Evolutionary conservation across 2,329 filamentous ascomycete genomes (phyloP).

Genomic region (Akanthomyces dipterigenus): DNA sequence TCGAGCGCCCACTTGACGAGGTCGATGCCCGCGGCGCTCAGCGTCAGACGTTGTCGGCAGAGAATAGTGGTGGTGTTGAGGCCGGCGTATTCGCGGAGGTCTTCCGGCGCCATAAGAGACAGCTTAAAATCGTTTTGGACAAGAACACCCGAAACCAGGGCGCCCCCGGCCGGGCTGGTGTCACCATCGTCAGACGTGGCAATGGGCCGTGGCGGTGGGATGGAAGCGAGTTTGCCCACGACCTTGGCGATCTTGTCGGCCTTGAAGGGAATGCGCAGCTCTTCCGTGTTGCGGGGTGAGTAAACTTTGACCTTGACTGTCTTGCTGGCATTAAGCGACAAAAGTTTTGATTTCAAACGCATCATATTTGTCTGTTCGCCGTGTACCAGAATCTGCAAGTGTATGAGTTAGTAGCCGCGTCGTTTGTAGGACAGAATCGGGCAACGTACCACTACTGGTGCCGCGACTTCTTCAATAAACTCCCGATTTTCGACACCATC

Average conservation of each 20-base stretch:
- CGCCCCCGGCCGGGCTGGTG: constrained; percentile 27
- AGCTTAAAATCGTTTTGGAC: constrained; percentile 98
- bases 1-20: constrained; percentile 91
- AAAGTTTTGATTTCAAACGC: constrained; percentile 85
- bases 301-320: constrained; percentile 81
- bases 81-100: constrained; percentile 93
- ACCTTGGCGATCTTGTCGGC: constrained; percentile 95
- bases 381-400: constrained; percentile 72
- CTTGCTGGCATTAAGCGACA: constrained; percentile 84
- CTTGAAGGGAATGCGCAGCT: constrained; percentile 89
- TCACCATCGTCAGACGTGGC: constrained; percentile 21
- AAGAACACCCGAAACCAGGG: constrained; percentile 78
- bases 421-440: background rate
- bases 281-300: constrained; percentile 90
- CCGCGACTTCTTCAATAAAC: constrained; percentile 90
- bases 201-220: constrained; percentile 55
- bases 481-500: constrained; percentile 93
- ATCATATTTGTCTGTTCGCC: constrained; percentile 98
- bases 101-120: constrained; percentile 92
- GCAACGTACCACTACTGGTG: constrained; percentile 81
- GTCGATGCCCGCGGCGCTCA: constrained; percentile 83
- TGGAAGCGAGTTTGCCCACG: constrained; percentile 83
- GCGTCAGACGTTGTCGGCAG: constrained; percentile 83
- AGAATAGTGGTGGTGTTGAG: constrained; percentile 89
- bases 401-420: constrained; percentile 9